Evolutionary conservation across 306 rosid species (phyloP), one percentile per base, ranked within the genome.

Genomic region (Inga laurina): DNA sequence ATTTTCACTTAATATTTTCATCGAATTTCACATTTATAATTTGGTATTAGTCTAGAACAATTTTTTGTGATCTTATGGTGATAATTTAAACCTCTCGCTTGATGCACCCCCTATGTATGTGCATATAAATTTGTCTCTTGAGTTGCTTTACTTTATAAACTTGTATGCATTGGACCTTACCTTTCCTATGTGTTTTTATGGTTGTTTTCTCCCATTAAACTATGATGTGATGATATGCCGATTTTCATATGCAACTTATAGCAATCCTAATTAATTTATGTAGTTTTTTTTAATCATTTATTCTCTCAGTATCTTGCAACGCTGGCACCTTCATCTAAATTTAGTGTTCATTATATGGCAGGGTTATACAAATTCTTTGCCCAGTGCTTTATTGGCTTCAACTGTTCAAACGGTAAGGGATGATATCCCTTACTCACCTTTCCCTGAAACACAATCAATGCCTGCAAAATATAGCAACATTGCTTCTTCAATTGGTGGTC

Each of bases 361-460:
- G 90, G 98, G 89, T 39, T 92, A 96, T 78, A 87, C 99, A 56
- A 94, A 89, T 89, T 92, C 95, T 71, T 87, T 97, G 85, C 97
- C 99, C 59, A 90, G 89, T 89, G 88, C 93, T 80, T 82, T 94
- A 83, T 85, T 97, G 93, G 91, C 94, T 79, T 92, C 97, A 7
- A 91, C 85, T 0, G 93, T 82, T 87, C 99, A 92, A 88, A 89
- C 91, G 41, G 91, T 76, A 34, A 92, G 99, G 88, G 99, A 97
- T 61, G 98, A 97, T 78, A 88, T 89, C 81, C 90, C 95, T 16
- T 97, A 97, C 85, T 92, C 98, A 49, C 97, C 99, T 75, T 97
- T 97, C 85, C 97, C 97, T 41, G 86, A 85, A 37, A 80, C 94
- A 66, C 99, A 94, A 84, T 86, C 97, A 43, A 79, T 92, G 95